These are phyloP conservation scores for Candida sanyaensis DNA, from an alignment of 1,139 yeast genomes.

Conservation along the genomic window DNA sequence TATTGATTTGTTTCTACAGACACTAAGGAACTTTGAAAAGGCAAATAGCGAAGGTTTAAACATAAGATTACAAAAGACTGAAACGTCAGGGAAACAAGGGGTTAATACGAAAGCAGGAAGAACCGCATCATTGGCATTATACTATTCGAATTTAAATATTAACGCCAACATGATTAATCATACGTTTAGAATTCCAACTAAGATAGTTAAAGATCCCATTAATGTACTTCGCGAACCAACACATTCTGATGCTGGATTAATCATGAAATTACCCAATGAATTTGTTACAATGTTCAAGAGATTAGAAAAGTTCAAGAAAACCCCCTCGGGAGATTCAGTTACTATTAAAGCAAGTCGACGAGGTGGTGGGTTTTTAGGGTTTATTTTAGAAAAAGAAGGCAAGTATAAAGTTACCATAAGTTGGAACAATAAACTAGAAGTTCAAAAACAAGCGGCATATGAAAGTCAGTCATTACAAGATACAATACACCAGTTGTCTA, in stretches of 20 bases:
- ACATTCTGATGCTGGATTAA: conserved; percentile 45
- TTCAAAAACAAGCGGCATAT: conserved; percentile 27
- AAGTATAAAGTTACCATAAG: conserved; percentile 52
- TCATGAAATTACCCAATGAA: conserved; percentile 51
- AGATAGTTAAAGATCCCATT: conserved; percentile 48
- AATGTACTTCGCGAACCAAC: conserved; percentile 52
- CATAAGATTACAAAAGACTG: conserved; percentile 53
- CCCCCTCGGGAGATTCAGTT: conserved; percentile 31
- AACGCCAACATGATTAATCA: conserved; percentile 48
- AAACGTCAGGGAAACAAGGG: conserved; percentile 31
- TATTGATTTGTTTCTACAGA: conserved; percentile 54
- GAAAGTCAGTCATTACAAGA: conserved; percentile 25
- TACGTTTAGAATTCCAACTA: conserved; percentile 60
- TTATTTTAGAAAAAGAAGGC: conserved; percentile 57
- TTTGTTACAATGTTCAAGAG: conserved; percentile 51
- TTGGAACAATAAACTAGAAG: conserved; percentile 54
- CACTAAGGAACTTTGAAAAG: conserved; percentile 54
- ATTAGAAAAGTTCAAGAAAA: conserved; percentile 55
- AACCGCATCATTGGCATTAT: conserved; percentile 54
- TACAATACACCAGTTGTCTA: conserved; percentile 11
- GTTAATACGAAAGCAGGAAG: conserved; percentile 30
- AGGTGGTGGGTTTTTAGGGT: conserved; percentile 43
- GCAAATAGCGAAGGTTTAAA: conserved; percentile 53
- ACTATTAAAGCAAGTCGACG: conserved; percentile 35
- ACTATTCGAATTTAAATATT: conserved; percentile 40